These are phyloP conservation scores for Inosperma sp. DNA, from an alignment of 768 basidiomycete species.

Conservation along the genomic window DNA sequence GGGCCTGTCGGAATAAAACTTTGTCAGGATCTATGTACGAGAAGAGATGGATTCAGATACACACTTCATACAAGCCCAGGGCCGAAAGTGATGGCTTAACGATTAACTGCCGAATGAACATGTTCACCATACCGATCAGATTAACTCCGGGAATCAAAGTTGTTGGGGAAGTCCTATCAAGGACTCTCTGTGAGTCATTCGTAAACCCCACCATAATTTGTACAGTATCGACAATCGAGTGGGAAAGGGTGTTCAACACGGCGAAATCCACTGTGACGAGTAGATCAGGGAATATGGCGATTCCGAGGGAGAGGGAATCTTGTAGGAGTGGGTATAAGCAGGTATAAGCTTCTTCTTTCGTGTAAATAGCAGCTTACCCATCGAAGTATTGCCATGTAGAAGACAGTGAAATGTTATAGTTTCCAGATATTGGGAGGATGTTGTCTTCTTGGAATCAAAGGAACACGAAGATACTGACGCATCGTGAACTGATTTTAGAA, in stretches of 20 bases:
- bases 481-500: no score
- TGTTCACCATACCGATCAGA: slow-evolving; percentile 9
- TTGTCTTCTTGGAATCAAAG: not conserved
- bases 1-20: slow-evolving; percentile 3
- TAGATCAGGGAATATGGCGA: slow-evolving; percentile 14
- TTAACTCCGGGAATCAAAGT: slow-evolving; percentile 18
- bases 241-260: not conserved
- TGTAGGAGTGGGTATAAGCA: not conserved
- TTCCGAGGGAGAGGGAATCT: not conserved
- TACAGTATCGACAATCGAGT: slow-evolving; percentile 3
- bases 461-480: not conserved
- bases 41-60: not conserved
- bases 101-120: slow-evolving; percentile 9
- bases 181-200: slow-evolving; percentile 10
- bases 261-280: slow-evolving; percentile 19
- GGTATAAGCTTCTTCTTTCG: no score
- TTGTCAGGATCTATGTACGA: not conserved
- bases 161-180: slow-evolving; percentile 12
- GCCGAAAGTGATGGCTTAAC: slow-evolving; percentile 6
- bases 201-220: slow-evolving; percentile 11
- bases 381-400: not conserved
- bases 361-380: no score
- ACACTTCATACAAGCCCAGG: slow-evolving; percentile 16
- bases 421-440: not conserved
- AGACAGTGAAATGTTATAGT: no score